Conservation (phyloP, 1,284 basidiomycete genomes). For the Apiotrichum siamense region DNA sequence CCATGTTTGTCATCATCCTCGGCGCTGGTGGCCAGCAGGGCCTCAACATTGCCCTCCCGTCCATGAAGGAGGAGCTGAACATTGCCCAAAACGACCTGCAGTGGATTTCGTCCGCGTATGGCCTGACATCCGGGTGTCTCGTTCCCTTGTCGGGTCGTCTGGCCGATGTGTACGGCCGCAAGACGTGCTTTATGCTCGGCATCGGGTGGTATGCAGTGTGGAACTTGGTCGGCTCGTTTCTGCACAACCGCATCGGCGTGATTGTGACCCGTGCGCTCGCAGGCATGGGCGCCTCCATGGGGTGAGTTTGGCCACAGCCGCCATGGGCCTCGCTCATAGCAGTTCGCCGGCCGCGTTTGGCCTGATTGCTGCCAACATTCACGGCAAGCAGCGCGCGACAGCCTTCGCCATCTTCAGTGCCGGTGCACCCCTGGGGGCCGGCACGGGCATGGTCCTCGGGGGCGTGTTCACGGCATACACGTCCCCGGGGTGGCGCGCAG, state of each 20-base stretch:
- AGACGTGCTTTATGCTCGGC: slow-evolving; percentile 33
- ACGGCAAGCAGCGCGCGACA: slow-evolving; percentile 19
- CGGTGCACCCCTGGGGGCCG: slow-evolving; percentile 16
- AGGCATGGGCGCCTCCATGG: slow-evolving; percentile 32
- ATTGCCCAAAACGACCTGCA: slow-evolving; percentile 26
- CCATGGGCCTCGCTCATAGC: neutral
- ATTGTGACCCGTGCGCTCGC: slow-evolving; percentile 32
- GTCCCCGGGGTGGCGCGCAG: slow-evolving; percentile 9
- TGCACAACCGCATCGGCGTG: slow-evolving; percentile 29
- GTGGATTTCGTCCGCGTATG: slow-evolving; percentile 41
- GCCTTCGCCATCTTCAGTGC: slow-evolving; percentile 17
- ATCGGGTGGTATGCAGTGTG: slow-evolving; percentile 34
- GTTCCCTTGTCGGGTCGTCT: slow-evolving; percentile 40
- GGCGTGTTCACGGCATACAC: slow-evolving; percentile 16
- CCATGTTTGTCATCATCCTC: neutral
- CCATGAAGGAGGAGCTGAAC: slow-evolving; percentile 34
- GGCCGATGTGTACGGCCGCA: slow-evolving; percentile 41
- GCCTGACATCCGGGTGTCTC: slow-evolving; percentile 38
- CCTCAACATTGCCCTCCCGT: slow-evolving; percentile 40
- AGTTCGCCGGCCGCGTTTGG: slow-evolving; percentile 16
- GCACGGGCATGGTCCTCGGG: slow-evolving; percentile 12
- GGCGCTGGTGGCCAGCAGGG: slow-evolving; percentile 10
- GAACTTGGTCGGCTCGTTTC: slow-evolving; percentile 35
- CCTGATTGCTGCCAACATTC: slow-evolving; percentile 19
- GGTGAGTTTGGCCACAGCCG: slow-evolving; percentile 7